Base-by-base conservation (phyloP, 2,329 filamentous ascomycete genomes). In the Fusarium gaditjirri region DNA sequence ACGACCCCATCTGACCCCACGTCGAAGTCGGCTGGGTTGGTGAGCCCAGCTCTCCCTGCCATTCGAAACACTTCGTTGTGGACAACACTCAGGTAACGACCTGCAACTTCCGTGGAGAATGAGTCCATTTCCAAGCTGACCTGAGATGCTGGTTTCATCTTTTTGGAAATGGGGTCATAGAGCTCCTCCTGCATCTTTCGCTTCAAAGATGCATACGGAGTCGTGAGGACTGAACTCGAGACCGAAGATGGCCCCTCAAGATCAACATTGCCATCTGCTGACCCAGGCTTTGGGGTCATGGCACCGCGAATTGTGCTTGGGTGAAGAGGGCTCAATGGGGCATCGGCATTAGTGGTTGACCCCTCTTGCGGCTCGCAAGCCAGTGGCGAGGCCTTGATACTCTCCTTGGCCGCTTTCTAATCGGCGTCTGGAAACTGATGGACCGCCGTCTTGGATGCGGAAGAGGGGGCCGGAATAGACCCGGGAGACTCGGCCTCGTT, bases 361-460 rank as follows among this genome's bases (percentile, higher is more conserved):
- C 43, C 12, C 25, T 27, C 8, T 21, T 27, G 25, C 14, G 43
- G 19, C 6, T 46, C 25, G 10, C 21, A 19, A 27, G 43, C 3
- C 4, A 14, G 12, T 14, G 19, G 2, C 5, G 43, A 46, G 2
- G 25, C 19, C 6, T 33, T 67, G 43, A 16, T 36, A 39, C 1
- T 29, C 6, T 68, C 62, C 6, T 33, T 2, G 21, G 12, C 62
- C 10, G 39, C 25, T 25, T 55, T 39, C 56, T 57, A 57, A 43
- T 36, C n/a, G 14, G 50, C 25, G 5, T 21, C 21, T 11, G 29
- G 3, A 17, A 52, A 35, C 19, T 12, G 25, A 17, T 6, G 14
- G 11, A 3, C 12, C 1, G 23, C 12, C 39, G 63, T 3, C 8
- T n/a, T 33, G 38, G 50, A 67, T 2, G 59, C 52, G 9, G 46